Evolutionary conservation across 2,329 filamentous ascomycete species (phyloP), one percentile per base, ranked within the genome.

Genomic region (Hortaea sp.): DNA sequence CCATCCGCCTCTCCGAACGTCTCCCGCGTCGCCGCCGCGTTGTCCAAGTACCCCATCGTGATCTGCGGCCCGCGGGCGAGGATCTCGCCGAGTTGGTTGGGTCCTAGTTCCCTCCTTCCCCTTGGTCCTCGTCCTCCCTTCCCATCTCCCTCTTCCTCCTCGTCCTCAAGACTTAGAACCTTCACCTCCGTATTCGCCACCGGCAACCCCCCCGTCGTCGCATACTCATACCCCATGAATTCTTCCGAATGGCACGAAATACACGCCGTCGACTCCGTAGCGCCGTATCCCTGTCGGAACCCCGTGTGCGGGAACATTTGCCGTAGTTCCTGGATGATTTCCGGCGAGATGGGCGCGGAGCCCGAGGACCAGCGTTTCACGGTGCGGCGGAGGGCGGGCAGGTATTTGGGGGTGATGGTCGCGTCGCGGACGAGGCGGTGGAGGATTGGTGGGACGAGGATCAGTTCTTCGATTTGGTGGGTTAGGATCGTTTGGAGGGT

Each of bases 271-370:
- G 71, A 75, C 60, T 83, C 81, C 0, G 80, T 84, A 72, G 84
- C 82, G n/a, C 81, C 81, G 54, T 82, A 84, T 1, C 78, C 79
- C 56, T 82, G 79, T 54, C 78, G 78, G 28, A 83, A 80, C 0
- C 77, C 77, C 0, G 74, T 78, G 0, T 69, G 60, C 0, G 79
- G 79, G 52, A 81, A 82, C 42, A 69, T 72, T 42, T 68, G 63
- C 39, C 75, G 63, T 6, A 83, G 63, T 34, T 72, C 66, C 12
- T 73, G 67, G 13, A 82, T 69, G 45, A 84, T 74, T 55, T 82
- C 75, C 1, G 67, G 66, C 0, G 69, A 68, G 2, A 78, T 64
- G 0, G 79, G 80, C 0, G 80, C 80, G 0, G 79, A 79, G 5
- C 79, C 79, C 1, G 74, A 79, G 0, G 72, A 75, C 60, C 81